Percentiles rank a stretch among this genome's conserved stretches.
phyloP scores from a whole-genome alignment of 768 basidiomycete genomes.

The Mycena venus region DNA sequence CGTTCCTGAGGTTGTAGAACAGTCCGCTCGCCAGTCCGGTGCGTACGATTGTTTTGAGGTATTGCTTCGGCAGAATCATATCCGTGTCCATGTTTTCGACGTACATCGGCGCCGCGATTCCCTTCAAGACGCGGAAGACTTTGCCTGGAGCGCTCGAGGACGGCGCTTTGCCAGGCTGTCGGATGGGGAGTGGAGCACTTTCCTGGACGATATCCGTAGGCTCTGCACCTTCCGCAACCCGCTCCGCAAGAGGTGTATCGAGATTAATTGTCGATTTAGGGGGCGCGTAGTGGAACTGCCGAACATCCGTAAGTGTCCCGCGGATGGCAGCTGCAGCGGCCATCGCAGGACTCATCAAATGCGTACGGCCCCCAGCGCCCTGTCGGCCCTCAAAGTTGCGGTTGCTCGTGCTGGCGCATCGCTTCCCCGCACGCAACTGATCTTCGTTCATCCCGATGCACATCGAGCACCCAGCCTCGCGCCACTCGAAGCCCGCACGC shows the following conservation, averaged over 20 bases:
- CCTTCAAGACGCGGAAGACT: constrained; percentile 78
- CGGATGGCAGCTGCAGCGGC: constrained; percentile 91
- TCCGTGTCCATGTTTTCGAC: constrained; percentile 92
- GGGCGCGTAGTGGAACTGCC: constrained; percentile 70
- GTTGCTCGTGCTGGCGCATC: constrained; percentile 93
- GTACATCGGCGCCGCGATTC: constrained; percentile 82
- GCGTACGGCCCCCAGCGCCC: constrained; percentile 89
- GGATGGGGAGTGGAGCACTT: constrained; percentile 55
- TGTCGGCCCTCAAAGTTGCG: constrained; percentile 94
- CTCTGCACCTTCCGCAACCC: constrained; percentile 79
- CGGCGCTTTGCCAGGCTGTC: constrained; percentile 46
- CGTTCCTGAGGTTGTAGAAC: constrained; percentile 83
- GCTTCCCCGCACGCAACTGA: constrained; percentile 84
- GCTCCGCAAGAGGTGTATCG: constrained; percentile 71
- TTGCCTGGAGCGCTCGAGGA: constrained; percentile 57
- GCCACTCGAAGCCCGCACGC: constrained; percentile 94
- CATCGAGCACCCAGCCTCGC: constrained; percentile 96
- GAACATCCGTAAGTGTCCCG: constrained; percentile 86
- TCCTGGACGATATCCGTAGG: constrained; percentile 67
- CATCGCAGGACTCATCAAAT: constrained; percentile 92
- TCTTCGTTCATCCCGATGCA: constrained; percentile 97
- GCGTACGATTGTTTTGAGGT: constrained; percentile 90
- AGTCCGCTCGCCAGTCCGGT: constrained; percentile 89
- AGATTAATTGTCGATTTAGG: constrained; percentile 56
- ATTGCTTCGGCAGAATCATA: constrained; percentile 94